Evolutionary conservation across 75 land plant genomes (phyloP), one percentile per base, ranked within the genome.

Genomic region (Chamaecyparis obtusa): DNA sequence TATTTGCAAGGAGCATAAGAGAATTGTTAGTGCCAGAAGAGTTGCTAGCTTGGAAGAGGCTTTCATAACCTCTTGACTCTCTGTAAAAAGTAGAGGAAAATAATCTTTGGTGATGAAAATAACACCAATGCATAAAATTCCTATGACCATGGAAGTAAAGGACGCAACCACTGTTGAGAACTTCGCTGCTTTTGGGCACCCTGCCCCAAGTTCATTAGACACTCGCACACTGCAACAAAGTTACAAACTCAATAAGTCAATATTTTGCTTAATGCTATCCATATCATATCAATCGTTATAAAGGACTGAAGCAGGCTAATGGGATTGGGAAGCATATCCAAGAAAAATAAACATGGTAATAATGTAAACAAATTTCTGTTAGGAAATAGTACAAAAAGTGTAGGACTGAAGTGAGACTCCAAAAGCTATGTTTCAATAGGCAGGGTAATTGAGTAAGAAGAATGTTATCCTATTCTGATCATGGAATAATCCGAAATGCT

Each of bases 161-260:
- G 77, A 15, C 57, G 75, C 90, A 2, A 89, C 71, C 13, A 57
- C 5, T 37, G 89, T 90, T 74, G 92, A 87, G 48, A 84, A 85
- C 16, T 78, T 78, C 14, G 94, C 94, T 19, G 88, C 88, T 43
- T 57, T 72, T n/a, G 94, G 88, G 5, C 83, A 49, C 3, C 92
- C 91, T 49, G 92, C 94, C 86, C 94, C 94, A 19, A 92, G 92
- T 81, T 92, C 94, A 89, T 92, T 92, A 3, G 91, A 79, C 19
- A 90, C 91, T 84, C 91, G 55, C 21, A 86, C 86, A 39, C 91
- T 90, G 89, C 24, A 30, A n/a, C 6, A 11, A 11, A 54, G 0
- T 54, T 54, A 13, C 16, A 37, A 10, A 81, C 13, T 13, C 56
- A n/a, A n/a, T n/a, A n/a, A n/a, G n/a, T n/a, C n/a, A n/a, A n/a